phyloP scores from a whole-genome alignment of 2,329 filamentous ascomycete genomes.

The Blastomyces gilchristii region DNA sequence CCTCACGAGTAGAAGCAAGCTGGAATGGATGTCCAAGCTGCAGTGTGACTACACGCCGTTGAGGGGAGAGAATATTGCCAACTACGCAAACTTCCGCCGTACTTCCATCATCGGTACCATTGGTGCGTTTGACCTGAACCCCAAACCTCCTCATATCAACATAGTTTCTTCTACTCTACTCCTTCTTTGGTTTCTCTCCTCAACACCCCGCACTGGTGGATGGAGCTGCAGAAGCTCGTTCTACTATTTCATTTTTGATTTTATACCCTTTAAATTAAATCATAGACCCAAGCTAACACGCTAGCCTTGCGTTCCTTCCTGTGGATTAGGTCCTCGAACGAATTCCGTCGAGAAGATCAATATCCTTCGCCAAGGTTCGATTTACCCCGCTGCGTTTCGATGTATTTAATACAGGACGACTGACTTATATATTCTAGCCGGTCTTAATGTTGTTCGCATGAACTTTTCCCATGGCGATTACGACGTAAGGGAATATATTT shows the following conservation, averaged over 20 bases:
- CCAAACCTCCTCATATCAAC: too few relatives aligned
- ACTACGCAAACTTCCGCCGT: constrained; percentile 63
- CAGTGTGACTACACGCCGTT: constrained; percentile 80
- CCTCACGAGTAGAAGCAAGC: constrained; percentile 63
- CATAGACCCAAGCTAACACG: neutral
- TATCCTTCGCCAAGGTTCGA: constrained; percentile 60
- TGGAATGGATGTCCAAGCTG: constrained; percentile 64
- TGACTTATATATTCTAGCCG: constrained; percentile 41
- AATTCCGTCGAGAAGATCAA: constrained; percentile 98
- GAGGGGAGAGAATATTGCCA: constrained; percentile 34
- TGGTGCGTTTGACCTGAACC: constrained; percentile 44
- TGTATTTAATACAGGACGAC: neutral
- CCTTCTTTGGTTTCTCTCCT: neutral
- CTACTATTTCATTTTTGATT: neutral
- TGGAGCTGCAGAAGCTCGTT: too few relatives aligned
- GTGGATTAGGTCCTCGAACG: constrained; percentile 68
- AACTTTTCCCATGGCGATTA: constrained; percentile 96
- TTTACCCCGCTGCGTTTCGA: constrained; percentile 2
- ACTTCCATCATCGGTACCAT: constrained; percentile 99
- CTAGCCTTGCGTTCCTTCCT: constrained; percentile 10
- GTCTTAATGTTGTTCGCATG: constrained; percentile 98
- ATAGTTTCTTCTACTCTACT: too few relatives aligned
- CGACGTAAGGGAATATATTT: constrained; percentile 41
- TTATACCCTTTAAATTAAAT: neutral
- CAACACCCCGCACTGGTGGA: too few relatives aligned